Conservation (phyloP, 2,329 filamentous ascomycete species). For the Talaromyces amestolkiae region DNA sequence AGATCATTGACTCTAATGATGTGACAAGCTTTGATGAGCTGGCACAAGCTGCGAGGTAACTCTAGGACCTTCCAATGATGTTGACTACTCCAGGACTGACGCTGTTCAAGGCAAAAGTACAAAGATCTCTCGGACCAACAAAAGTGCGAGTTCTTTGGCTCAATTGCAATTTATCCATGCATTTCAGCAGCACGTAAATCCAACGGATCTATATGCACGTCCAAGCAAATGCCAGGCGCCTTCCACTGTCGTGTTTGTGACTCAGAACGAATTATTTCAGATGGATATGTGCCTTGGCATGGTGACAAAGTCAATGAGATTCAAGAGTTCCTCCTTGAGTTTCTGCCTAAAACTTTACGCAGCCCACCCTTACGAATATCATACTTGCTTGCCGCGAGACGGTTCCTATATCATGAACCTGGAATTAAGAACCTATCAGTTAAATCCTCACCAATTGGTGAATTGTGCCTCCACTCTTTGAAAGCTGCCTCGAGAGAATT, state of each 20-base stretch:
- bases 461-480: constrained; percentile 78
- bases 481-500: constrained; percentile 83
- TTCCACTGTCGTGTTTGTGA: constrained; percentile 42
- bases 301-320: constrained; percentile 32
- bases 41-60: constrained; percentile 7
- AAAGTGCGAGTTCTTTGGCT: constrained; percentile 54
- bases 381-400: constrained; percentile 69
- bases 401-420: constrained; percentile 65
- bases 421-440: constrained; percentile 63
- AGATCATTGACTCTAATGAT: constrained; percentile 36
- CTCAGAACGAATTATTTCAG: constrained; percentile 25
- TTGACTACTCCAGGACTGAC: not conserved
- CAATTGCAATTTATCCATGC: constrained; percentile 59
- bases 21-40: constrained; percentile 5
- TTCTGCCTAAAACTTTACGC: constrained; percentile 42
- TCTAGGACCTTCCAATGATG: not conserved
- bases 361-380: constrained; percentile 64
- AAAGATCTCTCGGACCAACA: constrained; percentile 47
- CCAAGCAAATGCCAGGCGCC: constrained; percentile 21
- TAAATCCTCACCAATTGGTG: constrained; percentile 64
- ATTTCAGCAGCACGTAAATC: constrained; percentile 50
- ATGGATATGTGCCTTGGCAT: constrained; percentile 21
- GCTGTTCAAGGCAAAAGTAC: constrained; percentile 46
- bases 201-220: constrained; percentile 28
- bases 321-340: constrained; percentile 44